Evolutionary conservation across 2,329 filamentous ascomycete genomes (phyloP), one percentile per base, ranked within the genome.

Genomic region (Herpotrichia juniperi): DNA sequence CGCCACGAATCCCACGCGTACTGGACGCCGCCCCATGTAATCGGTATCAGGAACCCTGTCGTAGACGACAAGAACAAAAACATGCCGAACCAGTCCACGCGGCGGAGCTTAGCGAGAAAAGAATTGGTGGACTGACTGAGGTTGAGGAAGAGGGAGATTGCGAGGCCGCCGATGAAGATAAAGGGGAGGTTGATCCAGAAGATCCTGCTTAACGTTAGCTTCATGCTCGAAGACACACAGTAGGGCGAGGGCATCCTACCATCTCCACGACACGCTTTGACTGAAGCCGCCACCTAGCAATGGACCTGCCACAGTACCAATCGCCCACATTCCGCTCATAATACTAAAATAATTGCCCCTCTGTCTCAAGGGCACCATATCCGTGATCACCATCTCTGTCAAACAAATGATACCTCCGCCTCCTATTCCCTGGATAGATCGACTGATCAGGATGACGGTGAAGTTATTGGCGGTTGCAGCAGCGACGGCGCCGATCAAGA

Each of bases 21-120:
- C 73, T 86, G 82, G 8, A 88, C 79, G 31, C 86, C 87, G 9
- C 86, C 87, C 78, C 84, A 87, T 2, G 84, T 86, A 3, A 88
- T 65, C 0, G 84, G 83, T 39, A 88, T 83, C 34, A 88, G 69
- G 61, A 88, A 82, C 19, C 79, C 80, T 0, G 84, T 84, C 11
- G 79, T 77, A 12, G 82, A 81, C 11, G 75, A 80, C 16, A 87
- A 76, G 63, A 90, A 89, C 3, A 90, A 63, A 1, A 81, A 57
- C 4, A 82, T 80, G 1, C 88, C 87, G 26, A 84, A 48, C 79
- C 83, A 90, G 64, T 90, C 87, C 21, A 90, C 80, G 7, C 79
- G 76, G 25, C 71, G 72, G 3, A 84, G 69, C 58, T 85, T 85
- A 24, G 73, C 64, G 1, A 72, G 19, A 45, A 84, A 69, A n/a